Evolutionary conservation across 2,329 filamentous ascomycete genomes (phyloP), one percentile per base, ranked within the genome.

Genomic region (Lithohypha guttulata): DNA sequence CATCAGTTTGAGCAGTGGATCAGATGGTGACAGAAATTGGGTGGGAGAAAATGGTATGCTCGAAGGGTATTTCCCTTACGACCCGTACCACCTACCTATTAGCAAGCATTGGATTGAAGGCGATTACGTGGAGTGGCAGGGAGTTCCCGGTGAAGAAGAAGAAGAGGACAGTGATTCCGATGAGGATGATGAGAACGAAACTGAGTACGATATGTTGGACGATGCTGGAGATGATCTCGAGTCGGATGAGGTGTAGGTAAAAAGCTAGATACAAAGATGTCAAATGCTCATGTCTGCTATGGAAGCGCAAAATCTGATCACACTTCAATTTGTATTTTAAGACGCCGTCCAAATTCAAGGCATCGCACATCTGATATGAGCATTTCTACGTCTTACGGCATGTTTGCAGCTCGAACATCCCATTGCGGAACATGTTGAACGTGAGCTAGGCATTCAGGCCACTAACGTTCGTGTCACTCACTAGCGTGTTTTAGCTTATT

Each of bases 51-150:
- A 79, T 46, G 81, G 77, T 53, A 79, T 94, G 59, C 71, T 98
- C 2, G 87, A 96, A 51, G 83, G 86, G 0, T 95, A 93, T 59
- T 98, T 96, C 55, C 91, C 91, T 0, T 98, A 98, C 54, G 91
- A 98, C 56, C 93, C 93, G 2, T 98, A 96, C 59, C 81, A 89
- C 53, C 67, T 98, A 34, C 87, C 87, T 1, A 69, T 77, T 50
- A 95, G 87, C 59, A 85, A 83, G 60, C 73, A 77, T 43, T 96
- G 91, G 93, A 64, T 98, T 9, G 81, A 86, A 46, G 71, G 75
- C 14, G 81, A 93, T 55, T 95, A 94, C 55, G 71, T 89, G 20
- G 70, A 79, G 35, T 95, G 85, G 83, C 75, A 75, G 47, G 73
- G 78, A 4, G 75, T 93, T 23, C 77, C 78, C 1, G 84, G 82